These are phyloP conservation scores for Penicillium sp. DNA, from an alignment of 2,329 filamentous ascomycete genomes.

Conservation along the genomic window DNA sequence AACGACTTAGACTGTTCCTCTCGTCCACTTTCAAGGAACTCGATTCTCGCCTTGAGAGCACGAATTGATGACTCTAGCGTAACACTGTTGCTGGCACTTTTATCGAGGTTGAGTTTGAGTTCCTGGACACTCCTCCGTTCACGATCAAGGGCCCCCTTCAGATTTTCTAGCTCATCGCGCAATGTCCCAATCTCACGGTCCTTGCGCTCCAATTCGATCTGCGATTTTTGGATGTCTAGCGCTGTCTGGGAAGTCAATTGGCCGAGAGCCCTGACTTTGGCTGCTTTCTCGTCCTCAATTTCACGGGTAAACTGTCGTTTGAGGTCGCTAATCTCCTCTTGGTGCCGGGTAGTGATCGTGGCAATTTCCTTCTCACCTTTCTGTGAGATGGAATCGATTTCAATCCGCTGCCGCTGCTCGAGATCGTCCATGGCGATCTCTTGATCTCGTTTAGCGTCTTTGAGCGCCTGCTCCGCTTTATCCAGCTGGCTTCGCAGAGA, in stretches of 20 bases:
- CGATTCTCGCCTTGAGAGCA: constrained; percentile 74
- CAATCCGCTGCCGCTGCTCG: constrained; percentile 50
- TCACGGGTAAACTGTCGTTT: constrained; percentile 62
- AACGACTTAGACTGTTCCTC: constrained; percentile 86
- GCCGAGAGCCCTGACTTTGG: constrained; percentile 39
- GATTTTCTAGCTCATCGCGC: constrained; percentile 36
- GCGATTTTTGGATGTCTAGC: constrained; percentile 39
- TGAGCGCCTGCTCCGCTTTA: constrained; percentile 48
- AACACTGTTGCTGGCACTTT: constrained; percentile 58
- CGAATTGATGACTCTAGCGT: constrained; percentile 71
- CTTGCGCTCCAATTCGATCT: constrained; percentile 51
- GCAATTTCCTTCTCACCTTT: constrained; percentile 53
- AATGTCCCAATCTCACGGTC: constrained; percentile 52
- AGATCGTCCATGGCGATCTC: constrained; percentile 52
- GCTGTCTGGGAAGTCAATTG: constrained; percentile 35
- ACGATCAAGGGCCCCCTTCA: constrained; percentile 52
- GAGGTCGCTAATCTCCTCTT: constrained; percentile 64
- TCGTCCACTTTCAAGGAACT: constrained; percentile 84
- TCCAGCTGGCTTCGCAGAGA: constrained; percentile 53
- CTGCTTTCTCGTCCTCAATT: constrained; percentile 59
- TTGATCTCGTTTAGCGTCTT: constrained; percentile 52
- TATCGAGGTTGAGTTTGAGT: constrained; percentile 57
- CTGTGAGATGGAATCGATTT: constrained; percentile 43
- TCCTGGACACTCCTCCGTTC: constrained; percentile 61
- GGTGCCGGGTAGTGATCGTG: constrained; percentile 57